Conservation (phyloP, 2,329 filamentous ascomycete genomes). For the Trichoderma asperellum region DNA sequence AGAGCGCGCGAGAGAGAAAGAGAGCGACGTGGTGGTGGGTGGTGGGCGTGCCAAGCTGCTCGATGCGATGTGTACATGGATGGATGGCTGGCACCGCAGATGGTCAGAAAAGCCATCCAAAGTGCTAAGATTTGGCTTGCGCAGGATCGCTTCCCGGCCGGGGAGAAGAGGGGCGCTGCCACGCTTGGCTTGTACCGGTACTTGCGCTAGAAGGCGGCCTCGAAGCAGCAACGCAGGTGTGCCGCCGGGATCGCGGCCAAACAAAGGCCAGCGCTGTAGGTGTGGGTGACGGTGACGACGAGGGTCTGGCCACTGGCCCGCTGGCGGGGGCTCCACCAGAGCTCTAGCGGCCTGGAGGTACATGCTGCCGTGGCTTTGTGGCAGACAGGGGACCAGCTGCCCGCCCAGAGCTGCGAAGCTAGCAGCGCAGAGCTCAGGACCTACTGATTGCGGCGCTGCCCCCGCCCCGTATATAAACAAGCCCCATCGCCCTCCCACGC, state of each 20-base stretch:
- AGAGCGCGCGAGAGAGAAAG: background rate
- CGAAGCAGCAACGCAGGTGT: slow-evolving; percentile 15
- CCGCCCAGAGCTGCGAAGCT: background rate
- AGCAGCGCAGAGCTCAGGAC: background rate
- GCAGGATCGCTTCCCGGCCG: slow-evolving; percentile 27
- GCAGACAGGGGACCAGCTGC: background rate
- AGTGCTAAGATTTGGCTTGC: slow-evolving; percentile 5
- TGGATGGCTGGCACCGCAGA: background rate
- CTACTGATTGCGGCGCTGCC: slow-evolving; percentile 61
- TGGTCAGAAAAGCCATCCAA: background rate
- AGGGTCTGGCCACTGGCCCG: slow-evolving; percentile 4
- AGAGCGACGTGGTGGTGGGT: background rate
- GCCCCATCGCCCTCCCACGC: slow-evolving; percentile 54
- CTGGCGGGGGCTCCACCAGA: background rate
- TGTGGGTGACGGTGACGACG: slow-evolving; percentile 7
- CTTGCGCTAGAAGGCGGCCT: slow-evolving; percentile 10
- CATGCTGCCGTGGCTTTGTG: background rate
- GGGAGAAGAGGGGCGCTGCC: slow-evolving; percentile 15
- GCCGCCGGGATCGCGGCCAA: slow-evolving; percentile 1
- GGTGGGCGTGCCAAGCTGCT: background rate
- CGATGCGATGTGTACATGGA: background rate
- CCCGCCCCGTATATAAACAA: slow-evolving; percentile 66
- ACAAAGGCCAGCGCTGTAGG: background rate
- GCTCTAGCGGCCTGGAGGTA: background rate
- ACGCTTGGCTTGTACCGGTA: slow-evolving; percentile 7